phyloP scores from a whole-genome alignment of 805 yeast genomes.

The Maudiozyma saulgeensis region DNA sequence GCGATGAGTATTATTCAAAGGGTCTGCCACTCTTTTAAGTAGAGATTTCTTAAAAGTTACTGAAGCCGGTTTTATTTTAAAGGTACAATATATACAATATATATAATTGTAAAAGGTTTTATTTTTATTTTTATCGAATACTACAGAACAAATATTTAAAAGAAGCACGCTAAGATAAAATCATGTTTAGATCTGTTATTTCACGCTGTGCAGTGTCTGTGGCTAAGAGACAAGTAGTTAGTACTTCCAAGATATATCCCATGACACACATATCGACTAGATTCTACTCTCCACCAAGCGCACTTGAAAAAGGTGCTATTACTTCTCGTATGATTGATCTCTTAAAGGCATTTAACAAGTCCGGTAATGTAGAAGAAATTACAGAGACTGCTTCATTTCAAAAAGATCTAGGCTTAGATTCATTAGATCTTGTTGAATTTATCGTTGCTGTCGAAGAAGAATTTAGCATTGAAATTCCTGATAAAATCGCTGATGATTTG shows the following conservation, averaged over 20 bases:
- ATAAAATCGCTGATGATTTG: slow-evolving; percentile 84
- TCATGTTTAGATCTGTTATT: slow-evolving; percentile 1
- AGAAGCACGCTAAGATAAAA: background rate
- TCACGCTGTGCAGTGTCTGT: background rate
- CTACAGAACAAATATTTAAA: too few relatives aligned
- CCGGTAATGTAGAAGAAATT: slow-evolving; percentile 36
- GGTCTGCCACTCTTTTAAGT: too few relatives aligned
- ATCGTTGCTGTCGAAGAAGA: slow-evolving; percentile 94
- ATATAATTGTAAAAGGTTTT: too few relatives aligned
- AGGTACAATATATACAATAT: too few relatives aligned
- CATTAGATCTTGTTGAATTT: slow-evolving; percentile 89
- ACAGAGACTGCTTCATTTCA: slow-evolving; percentile 37
- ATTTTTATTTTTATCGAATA: too few relatives aligned
- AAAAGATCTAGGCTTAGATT: slow-evolving; percentile 58
- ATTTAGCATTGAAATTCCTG: slow-evolving; percentile 74
- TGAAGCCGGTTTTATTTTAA: too few relatives aligned
- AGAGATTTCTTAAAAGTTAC: too few relatives aligned
- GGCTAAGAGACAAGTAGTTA: background rate
- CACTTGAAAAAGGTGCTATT: slow-evolving; percentile 63
- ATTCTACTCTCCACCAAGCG: slow-evolving; percentile 10
- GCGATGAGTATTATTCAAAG: too few relatives aligned
- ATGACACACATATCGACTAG: background rate
- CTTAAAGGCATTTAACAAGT: slow-evolving; percentile 52
- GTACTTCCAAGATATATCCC: background rate
- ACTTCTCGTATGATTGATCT: slow-evolving; percentile 75